Percentiles rank a stretch among this genome's conserved stretches.
Conservation (phyloP, 768 basidiomycete genomes). For the Sutorius australiensis region DNA sequence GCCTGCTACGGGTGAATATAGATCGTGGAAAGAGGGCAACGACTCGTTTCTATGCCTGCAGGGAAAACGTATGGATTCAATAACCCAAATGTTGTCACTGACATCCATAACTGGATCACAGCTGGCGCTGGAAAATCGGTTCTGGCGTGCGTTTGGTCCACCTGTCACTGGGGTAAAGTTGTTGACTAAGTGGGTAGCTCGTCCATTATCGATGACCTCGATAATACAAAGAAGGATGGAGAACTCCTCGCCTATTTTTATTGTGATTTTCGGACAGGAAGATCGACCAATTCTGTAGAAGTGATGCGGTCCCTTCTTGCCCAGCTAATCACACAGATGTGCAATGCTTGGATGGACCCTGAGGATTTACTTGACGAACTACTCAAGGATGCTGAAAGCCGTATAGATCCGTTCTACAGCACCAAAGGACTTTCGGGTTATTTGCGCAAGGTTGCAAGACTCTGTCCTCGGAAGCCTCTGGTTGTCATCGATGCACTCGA, state of each 20-base stretch:
- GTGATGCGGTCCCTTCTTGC: background rate
- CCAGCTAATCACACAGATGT: background rate
- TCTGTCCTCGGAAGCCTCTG: slow-evolving; percentile 3
- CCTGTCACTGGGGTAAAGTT: background rate
- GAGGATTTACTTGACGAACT: background rate
- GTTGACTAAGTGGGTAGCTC: background rate
- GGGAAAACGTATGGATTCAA: background rate
- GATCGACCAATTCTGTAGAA: background rate
- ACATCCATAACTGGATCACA: background rate
- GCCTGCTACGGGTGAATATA: background rate
- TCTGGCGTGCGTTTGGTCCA: background rate
- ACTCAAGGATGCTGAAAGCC: background rate
- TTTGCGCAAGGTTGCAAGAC: background rate
- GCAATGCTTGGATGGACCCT: background rate
- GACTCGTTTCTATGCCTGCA: background rate
- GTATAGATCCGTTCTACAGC: background rate
- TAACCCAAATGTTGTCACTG: background rate
- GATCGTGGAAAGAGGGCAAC: background rate
- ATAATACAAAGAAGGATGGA: background rate
- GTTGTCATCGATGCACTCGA: background rate
- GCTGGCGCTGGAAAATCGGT: background rate
- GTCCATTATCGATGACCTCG: background rate
- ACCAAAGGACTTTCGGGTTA: background rate
- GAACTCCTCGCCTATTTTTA: background rate
- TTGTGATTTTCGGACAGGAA: background rate